Conservation (phyloP, 257 asterid species). For the Lantana camara region DNA sequence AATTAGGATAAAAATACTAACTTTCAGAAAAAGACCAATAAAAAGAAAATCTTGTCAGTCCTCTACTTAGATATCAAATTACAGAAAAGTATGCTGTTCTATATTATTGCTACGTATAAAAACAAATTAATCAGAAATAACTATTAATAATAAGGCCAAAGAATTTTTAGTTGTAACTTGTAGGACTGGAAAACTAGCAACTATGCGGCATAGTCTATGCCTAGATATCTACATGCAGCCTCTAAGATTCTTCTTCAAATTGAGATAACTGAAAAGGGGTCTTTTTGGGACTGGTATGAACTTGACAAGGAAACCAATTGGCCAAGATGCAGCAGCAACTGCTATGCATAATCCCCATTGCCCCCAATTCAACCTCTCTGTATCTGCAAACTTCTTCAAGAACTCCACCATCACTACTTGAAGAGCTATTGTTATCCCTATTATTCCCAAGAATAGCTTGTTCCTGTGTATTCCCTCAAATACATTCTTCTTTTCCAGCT, state of each 20-base stretch:
- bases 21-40: too few relatives aligned
- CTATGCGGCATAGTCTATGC: too few relatives aligned
- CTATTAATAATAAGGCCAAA: background rate
- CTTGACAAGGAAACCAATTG: constrained; percentile 51
- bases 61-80: background rate
- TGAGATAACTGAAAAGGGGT: constrained; percentile 26
- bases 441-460: constrained; percentile 59
- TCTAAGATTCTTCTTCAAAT: background rate
- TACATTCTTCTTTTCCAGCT: constrained; percentile 58
- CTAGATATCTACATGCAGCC: background rate
- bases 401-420: constrained; percentile 75
- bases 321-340: constrained; percentile 57
- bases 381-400: constrained; percentile 56
- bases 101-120: background rate
- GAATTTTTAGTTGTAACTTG: background rate
- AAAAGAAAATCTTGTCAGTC: background rate
- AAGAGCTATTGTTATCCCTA: constrained; percentile 47
- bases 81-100: background rate
- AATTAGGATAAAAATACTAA: too few relatives aligned
- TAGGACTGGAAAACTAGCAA: background rate
- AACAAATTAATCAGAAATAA: background rate
- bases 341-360: constrained; percentile 64
- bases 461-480: constrained; percentile 55
- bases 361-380: constrained; percentile 59
- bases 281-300: constrained; percentile 43